Base-by-base conservation (phyloP, 495 filamentous ascomycete genomes). In the Hypoxylon fragiforme region DNA sequence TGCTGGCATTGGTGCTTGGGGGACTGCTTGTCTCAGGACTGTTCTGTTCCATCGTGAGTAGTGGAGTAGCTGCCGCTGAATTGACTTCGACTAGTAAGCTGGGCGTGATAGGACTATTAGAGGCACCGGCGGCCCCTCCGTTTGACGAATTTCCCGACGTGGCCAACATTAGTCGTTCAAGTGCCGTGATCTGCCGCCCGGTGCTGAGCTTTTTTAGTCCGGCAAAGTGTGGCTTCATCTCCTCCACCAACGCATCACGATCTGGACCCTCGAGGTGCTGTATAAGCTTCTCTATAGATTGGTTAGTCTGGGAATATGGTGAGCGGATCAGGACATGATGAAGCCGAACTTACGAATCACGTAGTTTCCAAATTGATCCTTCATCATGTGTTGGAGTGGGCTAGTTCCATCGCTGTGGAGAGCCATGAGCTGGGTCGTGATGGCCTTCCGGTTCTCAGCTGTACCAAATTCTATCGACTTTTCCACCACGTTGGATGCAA, bases 401-500 rank as follows among this genome's bases (percentile, higher is more conserved):
- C 77, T 86, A 43, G 86, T 84, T 7, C 85, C 85, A 16, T 86
- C 81, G 2, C 84, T 78, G 35, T 82, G 79, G 11, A 72, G 50
- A 7, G 77, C 76, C 2, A 81, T 85, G 13, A 96, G 71, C 24
- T 77, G 81, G 15, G 74, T 73, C 49, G 92, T 81, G 60, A 98
- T 95, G 31, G 80, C 77, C 13, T 72, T 79, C 39, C 86, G 83
- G 63, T 95, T 84, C 38, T 86, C 79, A 14, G 81, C 73, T 1
- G 80, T 84, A 8, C 89, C 91, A 57, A 81, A 82, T 46, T 85
- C 75, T 40, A 98, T 89, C 59, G 90, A 94, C 75, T 92, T 95
- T 72, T 98, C 94, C 1, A 98, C 95, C 3, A 98, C 94, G 61
- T 98, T 97, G 60, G 90, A 96, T 3, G 95, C 94, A 64, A 91